These are phyloP conservation scores for Styphnolobium japonicum DNA, from an alignment of 306 rosid genomes.

Conservation along the genomic window DNA sequence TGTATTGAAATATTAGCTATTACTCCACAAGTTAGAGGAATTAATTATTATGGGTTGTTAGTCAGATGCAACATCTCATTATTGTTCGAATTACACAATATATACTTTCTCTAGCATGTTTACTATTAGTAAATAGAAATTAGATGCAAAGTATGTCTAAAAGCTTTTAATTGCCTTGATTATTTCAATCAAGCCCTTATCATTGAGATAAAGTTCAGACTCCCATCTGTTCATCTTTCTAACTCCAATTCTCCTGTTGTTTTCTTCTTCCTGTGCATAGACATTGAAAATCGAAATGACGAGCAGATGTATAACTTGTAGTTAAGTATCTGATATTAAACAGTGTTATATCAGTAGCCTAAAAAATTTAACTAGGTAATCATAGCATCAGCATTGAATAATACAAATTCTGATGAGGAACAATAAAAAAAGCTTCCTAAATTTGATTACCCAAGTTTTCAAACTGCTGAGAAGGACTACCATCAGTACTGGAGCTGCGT, in stretches of 20 bases:
- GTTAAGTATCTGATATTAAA: background rate
- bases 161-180: background rate
- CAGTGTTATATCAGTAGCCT: background rate
- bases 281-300: background rate
- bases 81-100: background rate
- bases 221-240: background rate
- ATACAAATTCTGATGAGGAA: background rate
- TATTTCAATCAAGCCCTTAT: background rate
- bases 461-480: background rate
- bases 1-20: too few species aligned
- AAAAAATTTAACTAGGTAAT: background rate
- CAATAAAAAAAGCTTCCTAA: background rate
- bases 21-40: too few species aligned
- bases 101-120: background rate
- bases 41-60: too few species aligned
- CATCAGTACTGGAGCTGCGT: constrained; percentile 7
- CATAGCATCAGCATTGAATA: background rate
- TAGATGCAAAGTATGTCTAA: background rate
- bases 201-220: background rate
- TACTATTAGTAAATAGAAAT: background rate
- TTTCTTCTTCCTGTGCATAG: background rate
- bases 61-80: too few species aligned
- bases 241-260: background rate
- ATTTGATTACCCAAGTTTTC: constrained; percentile 11
- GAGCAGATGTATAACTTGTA: background rate